Percentiles rank a stretch among this genome's conserved stretches.
Evolutionary conservation across 331 rosid genomes (phyloP).

Genomic region (Pyracantha coccinea): DNA sequence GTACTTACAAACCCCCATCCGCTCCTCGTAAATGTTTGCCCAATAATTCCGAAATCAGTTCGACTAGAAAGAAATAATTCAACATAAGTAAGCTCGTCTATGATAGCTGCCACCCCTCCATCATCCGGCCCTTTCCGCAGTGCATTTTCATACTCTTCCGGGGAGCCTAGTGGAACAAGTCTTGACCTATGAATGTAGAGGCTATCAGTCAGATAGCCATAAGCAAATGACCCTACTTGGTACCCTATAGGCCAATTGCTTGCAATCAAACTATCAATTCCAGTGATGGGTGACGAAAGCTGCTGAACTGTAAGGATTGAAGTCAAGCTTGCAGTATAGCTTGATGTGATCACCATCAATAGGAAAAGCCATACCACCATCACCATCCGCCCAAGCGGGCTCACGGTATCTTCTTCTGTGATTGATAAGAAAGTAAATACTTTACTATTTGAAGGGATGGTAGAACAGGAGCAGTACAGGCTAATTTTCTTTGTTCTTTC

Average conservation of each 20-base stretch:
- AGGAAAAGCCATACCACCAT: conserved; percentile 93
- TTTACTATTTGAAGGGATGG: conserved; percentile 15
- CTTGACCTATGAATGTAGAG: conserved; percentile 58
- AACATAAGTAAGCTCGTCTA: conserved; percentile 82
- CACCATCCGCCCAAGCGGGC: conserved; percentile 84
- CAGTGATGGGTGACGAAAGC: conserved; percentile 78
- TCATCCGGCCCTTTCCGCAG: conserved; percentile 48
- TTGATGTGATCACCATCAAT: conserved; percentile 83
- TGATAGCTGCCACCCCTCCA: conserved; percentile 90
- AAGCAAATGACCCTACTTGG: conserved; percentile 89
- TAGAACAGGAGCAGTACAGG: conserved; percentile 4
- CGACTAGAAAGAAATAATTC: conserved; percentile 65
- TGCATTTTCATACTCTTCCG: conserved; percentile 69
- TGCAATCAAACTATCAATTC: conserved; percentile 78
- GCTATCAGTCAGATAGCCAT: conserved; percentile 61
- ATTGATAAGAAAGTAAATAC: conserved; percentile 19
- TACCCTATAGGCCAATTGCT: conserved; percentile 73
- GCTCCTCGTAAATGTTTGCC: conserved; percentile 72
- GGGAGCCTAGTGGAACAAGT: conserved; percentile 66
- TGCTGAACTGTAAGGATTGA: conserved; percentile 90
- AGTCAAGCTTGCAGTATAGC: conserved; percentile 93
- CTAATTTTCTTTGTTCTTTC: neutral
- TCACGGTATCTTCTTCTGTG: conserved; percentile 66
- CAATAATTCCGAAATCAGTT: conserved; percentile 68
- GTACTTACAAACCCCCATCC: conserved; percentile 98